Evolutionary conservation across 2,329 filamentous ascomycete genomes (phyloP).

Genomic region (Ophiocordyceps camponoti-saundersi): DNA sequence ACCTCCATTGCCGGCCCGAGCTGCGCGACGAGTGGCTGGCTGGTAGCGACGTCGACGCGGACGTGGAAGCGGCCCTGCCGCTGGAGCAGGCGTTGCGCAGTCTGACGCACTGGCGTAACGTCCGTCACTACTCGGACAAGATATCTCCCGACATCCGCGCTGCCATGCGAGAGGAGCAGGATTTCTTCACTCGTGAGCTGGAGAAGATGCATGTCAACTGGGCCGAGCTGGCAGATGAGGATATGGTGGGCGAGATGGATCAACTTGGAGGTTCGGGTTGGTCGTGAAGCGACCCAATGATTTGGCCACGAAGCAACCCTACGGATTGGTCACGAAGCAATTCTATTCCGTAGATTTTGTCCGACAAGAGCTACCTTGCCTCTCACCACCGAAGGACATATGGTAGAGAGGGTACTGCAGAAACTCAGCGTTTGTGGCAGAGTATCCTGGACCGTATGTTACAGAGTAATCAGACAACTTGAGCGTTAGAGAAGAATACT

Average conservation of each 20-base stretch:
- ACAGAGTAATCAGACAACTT: background rate
- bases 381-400: no score
- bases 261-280: slow-evolving; percentile 10
- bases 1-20: slow-evolving; percentile 83
- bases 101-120: slow-evolving; percentile 87
- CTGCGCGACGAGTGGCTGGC: slow-evolving; percentile 89
- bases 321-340: no score
- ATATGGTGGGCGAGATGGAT: slow-evolving; percentile 16
- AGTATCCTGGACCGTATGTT: background rate
- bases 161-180: slow-evolving; percentile 53
- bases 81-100: slow-evolving; percentile 80
- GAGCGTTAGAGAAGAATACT: background rate
- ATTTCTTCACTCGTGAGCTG: slow-evolving; percentile 64
- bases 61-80: slow-evolving; percentile 83
- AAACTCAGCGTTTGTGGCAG: no score
- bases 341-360: no score
- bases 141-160: slow-evolving; percentile 44
- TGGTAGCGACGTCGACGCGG: slow-evolving; percentile 78
- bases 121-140: slow-evolving; percentile 63
- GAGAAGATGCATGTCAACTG: slow-evolving; percentile 49
- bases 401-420: no score
- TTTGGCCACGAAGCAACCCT: no score
- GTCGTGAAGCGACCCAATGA: no score
- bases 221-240: slow-evolving; percentile 21
- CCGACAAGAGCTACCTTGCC: no score